These are phyloP conservation scores for Akanthomyces dipterigenus DNA, from an alignment of 2,329 filamentous ascomycete genomes.

Conservation along the genomic window DNA sequence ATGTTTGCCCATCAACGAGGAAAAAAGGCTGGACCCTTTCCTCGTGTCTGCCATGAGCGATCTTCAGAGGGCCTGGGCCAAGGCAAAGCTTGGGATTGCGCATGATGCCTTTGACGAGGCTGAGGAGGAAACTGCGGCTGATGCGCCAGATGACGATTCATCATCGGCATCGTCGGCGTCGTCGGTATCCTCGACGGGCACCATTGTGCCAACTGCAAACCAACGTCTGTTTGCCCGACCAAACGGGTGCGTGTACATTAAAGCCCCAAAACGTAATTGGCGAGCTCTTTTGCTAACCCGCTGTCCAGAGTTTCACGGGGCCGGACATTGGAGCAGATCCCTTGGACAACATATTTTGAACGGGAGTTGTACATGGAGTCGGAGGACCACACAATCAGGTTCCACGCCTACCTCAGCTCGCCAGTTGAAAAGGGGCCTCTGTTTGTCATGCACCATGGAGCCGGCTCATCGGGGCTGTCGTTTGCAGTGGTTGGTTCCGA, in stretches of 20 bases:
- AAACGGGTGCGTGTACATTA: constrained; percentile 47
- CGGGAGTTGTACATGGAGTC: constrained; percentile 71
- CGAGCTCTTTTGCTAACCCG: neutral
- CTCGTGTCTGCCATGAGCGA: constrained; percentile 58
- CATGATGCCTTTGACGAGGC: constrained; percentile 43
- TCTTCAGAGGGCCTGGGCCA: constrained; percentile 71
- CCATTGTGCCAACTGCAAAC: constrained; percentile 73
- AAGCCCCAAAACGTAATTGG: neutral
- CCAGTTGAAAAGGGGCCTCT: constrained; percentile 69
- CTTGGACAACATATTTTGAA: constrained; percentile 88
- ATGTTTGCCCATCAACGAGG: neutral
- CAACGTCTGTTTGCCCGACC: constrained; percentile 68
- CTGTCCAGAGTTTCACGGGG: constrained; percentile 39
- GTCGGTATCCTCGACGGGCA: constrained; percentile 88
- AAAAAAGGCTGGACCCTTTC: constrained; percentile 7
- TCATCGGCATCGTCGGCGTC: constrained; percentile 57
- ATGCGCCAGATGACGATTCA: constrained; percentile 53
- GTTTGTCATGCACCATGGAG: constrained; percentile 92
- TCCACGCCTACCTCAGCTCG: constrained; percentile 85
- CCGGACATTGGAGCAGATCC: constrained; percentile 56
- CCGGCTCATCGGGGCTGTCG: constrained; percentile 85
- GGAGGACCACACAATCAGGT: constrained; percentile 44
- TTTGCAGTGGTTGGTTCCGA: constrained; percentile 78
- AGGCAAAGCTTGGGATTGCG: constrained; percentile 60
- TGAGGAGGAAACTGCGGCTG: constrained; percentile 45